Conservation (phyloP, 2,329 filamentous ascomycete species). For the Mycogone perniciosa region DNA sequence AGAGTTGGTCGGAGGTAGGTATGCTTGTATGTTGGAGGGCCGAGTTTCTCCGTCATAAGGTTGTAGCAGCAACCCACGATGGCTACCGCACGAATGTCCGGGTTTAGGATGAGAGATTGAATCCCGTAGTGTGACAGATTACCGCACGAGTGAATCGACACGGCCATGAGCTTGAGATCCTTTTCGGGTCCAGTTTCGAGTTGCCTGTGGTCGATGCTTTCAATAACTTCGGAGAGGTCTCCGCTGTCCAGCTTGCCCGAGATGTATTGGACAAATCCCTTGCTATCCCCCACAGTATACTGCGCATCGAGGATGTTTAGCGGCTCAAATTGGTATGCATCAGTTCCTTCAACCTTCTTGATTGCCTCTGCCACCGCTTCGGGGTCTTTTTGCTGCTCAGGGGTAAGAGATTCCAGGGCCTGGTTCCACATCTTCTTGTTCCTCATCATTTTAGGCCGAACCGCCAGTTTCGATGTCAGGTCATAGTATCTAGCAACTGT, state of each 20-base stretch:
- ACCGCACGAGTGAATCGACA: slow-evolving; percentile 94
- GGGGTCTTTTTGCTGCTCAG: slow-evolving; percentile 34
- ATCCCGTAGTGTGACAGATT: slow-evolving; percentile 96
- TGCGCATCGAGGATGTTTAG: slow-evolving; percentile 41
- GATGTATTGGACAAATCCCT: slow-evolving; percentile 70
- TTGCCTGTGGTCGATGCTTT: slow-evolving; percentile 43
- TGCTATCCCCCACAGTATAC: slow-evolving; percentile 53
- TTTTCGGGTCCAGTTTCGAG: slow-evolving; percentile 19
- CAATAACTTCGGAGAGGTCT: slow-evolving; percentile 61
- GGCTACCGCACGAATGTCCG: slow-evolving; percentile 78
- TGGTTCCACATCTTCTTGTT: slow-evolving; percentile 75
- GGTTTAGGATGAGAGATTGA: slow-evolving; percentile 76
- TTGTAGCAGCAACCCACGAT: slow-evolving; percentile 99
- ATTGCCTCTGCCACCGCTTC: slow-evolving; percentile 28
- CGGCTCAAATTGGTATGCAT: slow-evolving; percentile 41
- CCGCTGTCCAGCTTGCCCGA: slow-evolving; percentile 68
- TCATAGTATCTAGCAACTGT: slow-evolving; percentile 78
- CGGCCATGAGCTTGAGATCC: slow-evolving; percentile 64
- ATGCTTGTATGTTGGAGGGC: slow-evolving; percentile 79
- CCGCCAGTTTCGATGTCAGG: slow-evolving; percentile 68
- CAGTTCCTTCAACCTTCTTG: slow-evolving; percentile 28
- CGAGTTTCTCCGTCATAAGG: slow-evolving; percentile 81
- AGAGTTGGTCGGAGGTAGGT: slow-evolving; percentile 66
- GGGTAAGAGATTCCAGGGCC: slow-evolving; percentile 35
- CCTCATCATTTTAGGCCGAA: slow-evolving; percentile 65